Evolutionary conservation across 108 stramenopile species (phyloP), one percentile per base, ranked within the genome.

Genomic region (Cyclotella cryptica): DNA sequence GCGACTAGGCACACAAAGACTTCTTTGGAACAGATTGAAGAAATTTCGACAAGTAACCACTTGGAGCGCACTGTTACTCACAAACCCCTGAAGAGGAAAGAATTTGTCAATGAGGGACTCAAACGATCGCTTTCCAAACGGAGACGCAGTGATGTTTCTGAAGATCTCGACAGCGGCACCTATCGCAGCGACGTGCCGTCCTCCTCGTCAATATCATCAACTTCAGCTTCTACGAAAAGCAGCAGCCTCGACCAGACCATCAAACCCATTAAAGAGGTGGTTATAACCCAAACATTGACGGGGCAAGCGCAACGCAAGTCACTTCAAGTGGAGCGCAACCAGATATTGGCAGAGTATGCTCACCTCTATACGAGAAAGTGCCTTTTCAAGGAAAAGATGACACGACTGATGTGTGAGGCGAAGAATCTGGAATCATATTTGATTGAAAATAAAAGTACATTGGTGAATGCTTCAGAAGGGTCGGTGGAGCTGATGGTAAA

Each of bases 251-350:
- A 61, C 35, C 19, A 39, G 8, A 17, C 60, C 15, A 61, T 19
- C 29, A 61, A 61, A 61, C 60, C 60, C 12, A 17, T 61, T 15
- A 61, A 61, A 4, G 60, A 61, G 35, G 60, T 61, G 15, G 30
- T 61, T 3, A 61, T 61, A 29, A 61, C 60, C 29, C 29, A 35
- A 30, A 39, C 30, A 61, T 30, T 61, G 7, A 57, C 60, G 35
- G 1, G 30, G 15, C 60, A 21, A 29, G 13, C 15, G 2, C 29
- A 30, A 12, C 30, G 2, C 13, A 61, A 17, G 14, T 39, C 14
- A 39, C 35, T 30, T 15, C 15, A 35, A 21, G 2, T 30, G 13
- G 30, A 61, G 12, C 60, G 60, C 60, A 13, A 12, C 10, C 11
- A 39, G 30, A 3, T 61, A 29, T 39, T 61, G 60, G 7, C 35